Evolutionary conservation across 2,329 filamentous ascomycete species (phyloP), one percentile per base, ranked within the genome.

Genomic region (Fusarium acutatum): DNA sequence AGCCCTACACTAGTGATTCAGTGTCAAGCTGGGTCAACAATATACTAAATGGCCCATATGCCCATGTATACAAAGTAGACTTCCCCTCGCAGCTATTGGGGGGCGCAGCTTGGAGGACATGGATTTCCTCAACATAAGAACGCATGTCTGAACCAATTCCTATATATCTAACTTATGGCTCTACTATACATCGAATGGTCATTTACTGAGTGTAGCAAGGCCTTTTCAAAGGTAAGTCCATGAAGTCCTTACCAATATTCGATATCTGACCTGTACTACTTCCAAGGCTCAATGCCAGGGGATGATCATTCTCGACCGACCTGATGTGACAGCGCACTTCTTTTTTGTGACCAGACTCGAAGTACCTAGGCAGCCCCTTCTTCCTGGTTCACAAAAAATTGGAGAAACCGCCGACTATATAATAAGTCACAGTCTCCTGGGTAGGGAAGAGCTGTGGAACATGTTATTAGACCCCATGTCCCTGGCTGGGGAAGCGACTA

Each of bases 121-220:
- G 47, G 6, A 34, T 50, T 34, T 24, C 9, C 12, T 34, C 17
- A 11, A 11, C 8, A 50, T 34, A 6, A 50, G 12, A 50, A 50
- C 8, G 4, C n/a, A 34, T 34, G 17, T 24, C 30, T 34, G 12
- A 24, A 15, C n/a, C 30, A 34, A 17, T 24, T 15, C 6, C 12
- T 50, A 34, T 34, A 20, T 50, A 50, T 50, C 8, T 15, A 15
- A 7, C 17, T 6, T 34, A 11, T 20, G 11, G 6, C 17, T 34
- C 47, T 34, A 20, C 17, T 24, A 50, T 24, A 34, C 17, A n/a
- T 24, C 17, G 6, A 0, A 18, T 3, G 12, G 47, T 24, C 12
- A 7, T 24, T 0, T 8, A 0, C 4, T 11, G 30, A 20, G 47
- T 50, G 4, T 0, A 34, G 9, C 0, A 34, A 50, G 30, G 1